Evolutionary conservation across 2,329 filamentous ascomycete species (phyloP).

Genomic region (Zasmidium cellare): DNA sequence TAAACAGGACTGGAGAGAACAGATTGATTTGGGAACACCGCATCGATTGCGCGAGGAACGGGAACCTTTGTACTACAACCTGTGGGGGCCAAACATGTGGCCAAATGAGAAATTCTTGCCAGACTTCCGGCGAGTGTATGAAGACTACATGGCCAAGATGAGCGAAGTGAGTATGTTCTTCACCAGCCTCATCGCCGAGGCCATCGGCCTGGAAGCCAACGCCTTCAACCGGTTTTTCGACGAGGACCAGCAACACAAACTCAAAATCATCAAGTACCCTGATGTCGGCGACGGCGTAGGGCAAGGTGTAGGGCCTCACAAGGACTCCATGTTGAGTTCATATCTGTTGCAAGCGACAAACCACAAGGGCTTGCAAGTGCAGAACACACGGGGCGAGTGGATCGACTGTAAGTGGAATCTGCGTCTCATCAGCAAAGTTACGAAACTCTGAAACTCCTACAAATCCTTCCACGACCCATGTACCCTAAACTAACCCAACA

Average conservation of each 20-base stretch:
- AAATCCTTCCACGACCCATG: background rate
- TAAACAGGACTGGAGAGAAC: constrained; percentile 76
- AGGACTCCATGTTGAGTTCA: constrained; percentile 79
- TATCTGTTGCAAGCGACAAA: constrained; percentile 77
- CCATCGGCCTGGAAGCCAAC: constrained; percentile 66
- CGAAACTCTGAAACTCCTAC: background rate
- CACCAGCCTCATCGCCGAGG: constrained; percentile 78
- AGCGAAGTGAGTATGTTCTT: constrained; percentile 70
- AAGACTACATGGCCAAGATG: constrained; percentile 77
- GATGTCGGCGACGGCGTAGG: constrained; percentile 61
- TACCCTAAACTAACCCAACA: background rate
- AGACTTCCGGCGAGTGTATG: constrained; percentile 66
- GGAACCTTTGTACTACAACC: constrained; percentile 71
- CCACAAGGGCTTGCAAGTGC: constrained; percentile 79
- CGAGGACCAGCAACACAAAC: constrained; percentile 71
- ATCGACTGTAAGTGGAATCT: constrained; percentile 62
- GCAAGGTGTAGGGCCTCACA: constrained; percentile 72
- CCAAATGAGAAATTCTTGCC: constrained; percentile 65
- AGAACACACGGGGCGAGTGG: constrained; percentile 76
- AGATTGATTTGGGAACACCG: constrained; percentile 82
- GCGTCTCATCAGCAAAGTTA: too few species aligned
- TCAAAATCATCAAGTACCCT: constrained; percentile 86
- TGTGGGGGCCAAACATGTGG: constrained; percentile 79
- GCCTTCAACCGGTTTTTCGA: constrained; percentile 83
- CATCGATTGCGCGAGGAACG: constrained; percentile 63